Evolutionary conservation across 1,139 yeast species (phyloP).

Genomic region (Oligophagozyma castellii): DNA sequence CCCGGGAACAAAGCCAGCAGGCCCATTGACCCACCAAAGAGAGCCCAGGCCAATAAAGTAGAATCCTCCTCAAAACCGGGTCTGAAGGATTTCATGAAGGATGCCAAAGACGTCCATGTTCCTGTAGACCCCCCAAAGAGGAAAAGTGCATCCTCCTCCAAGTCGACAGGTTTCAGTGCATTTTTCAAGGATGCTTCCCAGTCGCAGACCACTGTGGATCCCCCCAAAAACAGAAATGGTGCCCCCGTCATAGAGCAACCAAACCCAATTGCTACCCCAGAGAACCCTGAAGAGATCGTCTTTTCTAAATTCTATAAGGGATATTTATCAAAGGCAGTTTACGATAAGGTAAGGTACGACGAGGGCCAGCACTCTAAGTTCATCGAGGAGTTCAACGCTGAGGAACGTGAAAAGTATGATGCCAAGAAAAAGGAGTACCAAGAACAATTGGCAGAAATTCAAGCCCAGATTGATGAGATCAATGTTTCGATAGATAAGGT

Average conservation of each 20-base stretch:
- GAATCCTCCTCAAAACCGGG: background rate
- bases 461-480: constrained; percentile 12
- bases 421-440: constrained; percentile 11
- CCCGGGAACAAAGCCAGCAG: background rate
- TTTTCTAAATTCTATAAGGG: constrained; percentile 15
- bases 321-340: constrained; percentile 19
- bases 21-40: background rate
- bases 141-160: background rate
- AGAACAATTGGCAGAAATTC: constrained; percentile 10
- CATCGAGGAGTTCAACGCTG: constrained; percentile 8
- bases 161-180: background rate
- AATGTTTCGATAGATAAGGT: constrained; percentile 14
- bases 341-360: constrained; percentile 18
- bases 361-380: constrained; percentile 12
- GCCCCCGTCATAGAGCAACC: constrained; percentile 2
- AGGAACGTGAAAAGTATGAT: constrained; percentile 6
- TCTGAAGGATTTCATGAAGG: constrained; percentile 1
- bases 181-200: constrained; percentile 2
- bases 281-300: constrained; percentile 19
- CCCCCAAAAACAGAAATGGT: constrained; percentile 3
- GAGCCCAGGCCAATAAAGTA: background rate
- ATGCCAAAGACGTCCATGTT: background rate
- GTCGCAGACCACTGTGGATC: background rate
- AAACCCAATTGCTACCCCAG: constrained; percentile 19
- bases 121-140: constrained; percentile 1